Conservation (phyloP, 1,284 basidiomycete species). For the Ustanciosporium gigantosporum region DNA sequence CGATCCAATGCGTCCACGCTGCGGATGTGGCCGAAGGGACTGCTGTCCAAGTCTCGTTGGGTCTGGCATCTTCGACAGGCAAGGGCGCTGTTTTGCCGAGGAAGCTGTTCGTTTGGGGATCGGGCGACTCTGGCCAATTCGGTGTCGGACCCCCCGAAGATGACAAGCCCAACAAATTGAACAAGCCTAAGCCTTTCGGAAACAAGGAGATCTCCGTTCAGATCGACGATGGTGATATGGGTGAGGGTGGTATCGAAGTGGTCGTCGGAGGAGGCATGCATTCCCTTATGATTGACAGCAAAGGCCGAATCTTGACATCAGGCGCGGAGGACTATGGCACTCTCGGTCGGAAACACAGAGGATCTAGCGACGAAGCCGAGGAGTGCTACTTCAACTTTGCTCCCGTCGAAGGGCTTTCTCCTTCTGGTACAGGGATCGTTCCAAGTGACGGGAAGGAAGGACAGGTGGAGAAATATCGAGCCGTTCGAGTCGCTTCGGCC, state of each 20-base stretch:
- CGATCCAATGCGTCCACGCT: constrained; percentile 23
- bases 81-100: constrained; percentile 39
- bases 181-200: constrained; percentile 50
- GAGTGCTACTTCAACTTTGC: constrained; percentile 77
- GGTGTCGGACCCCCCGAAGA: constrained; percentile 55
- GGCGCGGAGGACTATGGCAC: constrained; percentile 91
- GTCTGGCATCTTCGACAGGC: constrained; percentile 5
- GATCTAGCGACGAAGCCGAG: constrained; percentile 76
- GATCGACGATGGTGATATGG: constrained; percentile 49
- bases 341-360: constrained; percentile 68
- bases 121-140: constrained; percentile 57
- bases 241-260: constrained; percentile 45
- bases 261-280: constrained; percentile 59
- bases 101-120: constrained; percentile 60
- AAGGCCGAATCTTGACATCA: constrained; percentile 66
- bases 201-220: constrained; percentile 46
- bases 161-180: constrained; percentile 57
- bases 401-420: constrained; percentile 70
- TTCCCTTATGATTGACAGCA: constrained; percentile 51
- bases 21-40: constrained; percentile 21
- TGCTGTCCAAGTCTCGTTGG: not conserved
- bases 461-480: constrained; percentile 70
- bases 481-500: constrained; percentile 78
- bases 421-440: constrained; percentile 31
- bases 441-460: constrained; percentile 74